Evolutionary conservation across 2,329 filamentous ascomycete genomes (phyloP), one percentile per base, ranked within the genome.

Genomic region (Blumeriella jaapii): DNA sequence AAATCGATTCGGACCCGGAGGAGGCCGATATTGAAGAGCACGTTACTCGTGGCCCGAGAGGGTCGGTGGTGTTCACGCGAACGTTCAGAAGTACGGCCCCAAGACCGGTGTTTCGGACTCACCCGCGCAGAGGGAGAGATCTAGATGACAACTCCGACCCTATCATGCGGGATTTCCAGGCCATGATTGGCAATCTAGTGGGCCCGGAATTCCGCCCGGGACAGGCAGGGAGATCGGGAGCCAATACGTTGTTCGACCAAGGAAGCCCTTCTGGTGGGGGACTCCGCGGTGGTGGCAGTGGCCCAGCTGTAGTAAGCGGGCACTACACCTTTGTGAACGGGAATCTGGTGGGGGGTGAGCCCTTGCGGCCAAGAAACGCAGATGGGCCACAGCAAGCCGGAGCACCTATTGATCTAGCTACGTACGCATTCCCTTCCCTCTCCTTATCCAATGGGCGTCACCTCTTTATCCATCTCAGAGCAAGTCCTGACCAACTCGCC

Each of bases 1-100:
- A 60, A 32, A 12, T 29, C 10, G 62, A 68, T 39, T 71, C 70
- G 2, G 73, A 77, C 39, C 70, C 70, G 1, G 71, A 73, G 10
- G 71, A 74, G 46, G 67, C 60, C 16, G 68, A 76, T 47, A 70
- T 76, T 40, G 68, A 74, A 15, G 65, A 74, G 30, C 49, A 51
- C 40, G 34, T 55, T 22, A 44, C 44, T n/a, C 48, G 48, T 36
- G 47, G 51, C 25, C 51, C 53, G 22, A 37, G 42, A 36, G 52
- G 53, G 10, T 48, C 49, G 23, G 38, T 54, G 9, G 32, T 51
- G 12, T 44, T 54, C 20, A 40, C 46, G 1, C 48, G 48, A 38
- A 55, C 54, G 14, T 44, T 53, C 18, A 40, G 48, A 34, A 41
- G 38, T 3, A 34, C 39, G 11, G 36, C 28, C 28, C 33, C 34